Base-by-base conservation (phyloP, 257 asterid species). In the Handroanthus guayacan region DNA sequence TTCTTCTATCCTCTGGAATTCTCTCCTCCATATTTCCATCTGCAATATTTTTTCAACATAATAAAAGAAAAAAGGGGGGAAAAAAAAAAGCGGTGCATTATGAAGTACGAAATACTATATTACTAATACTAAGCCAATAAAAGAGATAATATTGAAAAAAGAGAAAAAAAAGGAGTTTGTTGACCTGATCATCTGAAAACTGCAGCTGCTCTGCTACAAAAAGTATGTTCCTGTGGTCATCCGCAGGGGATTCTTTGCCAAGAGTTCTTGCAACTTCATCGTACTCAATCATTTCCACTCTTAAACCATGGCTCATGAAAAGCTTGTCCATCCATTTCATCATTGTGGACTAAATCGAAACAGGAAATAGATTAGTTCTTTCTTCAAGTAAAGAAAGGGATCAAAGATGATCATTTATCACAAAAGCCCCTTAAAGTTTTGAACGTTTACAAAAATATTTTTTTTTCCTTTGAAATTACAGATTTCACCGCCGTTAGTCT, bases 141-240 rank as follows among this genome's bases (percentile, higher is more conserved):
- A 25, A 25, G 31, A 25, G 31, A 47, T 47, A 3, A 3, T 47
- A 9, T 8, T 47, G 14, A 47, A 47, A 54, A 58, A 14, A 54
- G 7, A 9, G 39, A 16, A 69, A 7, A 16, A n/a, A 3, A 18
- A 5, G 48, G n/a, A 0, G 12, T 2, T 38, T 74, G 45, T 37
- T 64, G 43, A 93, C 97, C 97, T 93, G 97, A 82, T 87, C 97
- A 82, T 93, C 98, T 69, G 97, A 93, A 83, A 72, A 86, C 54
- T 85, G 86, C 79, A 88, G 86, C 77, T 93, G 96, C 84, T 93
- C 90, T 43, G 97, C 96, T 61, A 74, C 76, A 74, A 89, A 91
- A 61, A 91, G 88, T 36, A 77, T 62, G 60, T 66, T 56, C 10
- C 70, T 57, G 75, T 47, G 70, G 52, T 74, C 87, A 63, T 38